phyloP scores from a whole-genome alignment of 2,329 filamentous ascomycete genomes.

The Davidsoniella eucalypti region DNA sequence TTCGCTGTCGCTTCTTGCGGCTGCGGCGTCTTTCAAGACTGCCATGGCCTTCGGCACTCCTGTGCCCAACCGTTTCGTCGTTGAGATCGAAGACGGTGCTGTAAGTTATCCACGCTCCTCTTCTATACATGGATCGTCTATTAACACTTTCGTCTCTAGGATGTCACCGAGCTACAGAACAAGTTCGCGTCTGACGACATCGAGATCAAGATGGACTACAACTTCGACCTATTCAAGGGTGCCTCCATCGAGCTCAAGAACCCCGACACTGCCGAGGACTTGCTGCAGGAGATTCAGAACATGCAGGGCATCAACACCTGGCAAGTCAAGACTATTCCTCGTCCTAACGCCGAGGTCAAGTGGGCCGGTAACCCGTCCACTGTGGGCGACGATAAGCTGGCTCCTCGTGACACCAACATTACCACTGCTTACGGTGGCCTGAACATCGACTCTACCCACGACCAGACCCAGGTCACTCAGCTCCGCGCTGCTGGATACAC shows the following conservation, averaged over 20 bases:
- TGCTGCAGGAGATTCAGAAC: constrained; percentile 24
- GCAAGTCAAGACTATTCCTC: constrained; percentile 29
- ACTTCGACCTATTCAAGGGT: constrained; percentile 36
- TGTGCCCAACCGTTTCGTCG: constrained; percentile 33
- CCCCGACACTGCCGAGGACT: constrained; percentile 25
- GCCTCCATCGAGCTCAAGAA: constrained; percentile 36
- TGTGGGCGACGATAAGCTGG: constrained; percentile 5
- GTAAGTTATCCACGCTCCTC: constrained; percentile 20
- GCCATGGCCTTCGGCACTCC: constrained; percentile 13
- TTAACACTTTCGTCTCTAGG: constrained; percentile 18
- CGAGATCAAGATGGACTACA: constrained; percentile 29
- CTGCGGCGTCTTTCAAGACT: constrained; percentile 19
- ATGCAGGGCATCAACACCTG: constrained; percentile 32
- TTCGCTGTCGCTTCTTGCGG: constrained; percentile 22
- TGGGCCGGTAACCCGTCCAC: constrained; percentile 24
- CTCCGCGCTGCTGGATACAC: constrained; percentile 30
- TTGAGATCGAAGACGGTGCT: constrained; percentile 34
- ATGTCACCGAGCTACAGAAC: constrained; percentile 25
- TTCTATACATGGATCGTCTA: background rate
- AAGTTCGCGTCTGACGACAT: constrained; percentile 24
- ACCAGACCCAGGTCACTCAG: constrained; percentile 41
- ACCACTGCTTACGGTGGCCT: constrained; percentile 5
- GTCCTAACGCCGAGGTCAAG: constrained; percentile 27
- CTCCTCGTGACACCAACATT: constrained; percentile 2
- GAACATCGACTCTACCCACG: constrained; percentile 28